Evolutionary conservation across 1,284 basidiomycete genomes (phyloP).

Genomic region (Trichosporon sp.): DNA sequence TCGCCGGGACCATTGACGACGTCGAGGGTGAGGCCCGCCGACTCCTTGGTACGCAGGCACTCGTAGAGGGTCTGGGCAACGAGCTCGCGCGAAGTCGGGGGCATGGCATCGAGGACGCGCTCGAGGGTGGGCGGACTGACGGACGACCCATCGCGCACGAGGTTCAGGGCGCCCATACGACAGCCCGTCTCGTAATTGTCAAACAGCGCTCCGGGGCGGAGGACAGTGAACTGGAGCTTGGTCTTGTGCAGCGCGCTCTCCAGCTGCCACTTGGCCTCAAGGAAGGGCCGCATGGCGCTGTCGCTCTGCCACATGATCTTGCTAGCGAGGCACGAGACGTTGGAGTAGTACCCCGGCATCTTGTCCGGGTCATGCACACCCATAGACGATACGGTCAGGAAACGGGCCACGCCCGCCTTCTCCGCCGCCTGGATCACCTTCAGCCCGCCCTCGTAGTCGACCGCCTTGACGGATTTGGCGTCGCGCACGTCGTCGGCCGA

Average conservation of each 20-base stretch:
- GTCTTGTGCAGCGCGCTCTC: background rate
- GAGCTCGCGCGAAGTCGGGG: slow-evolving; percentile 3
- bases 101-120: background rate
- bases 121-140: background rate
- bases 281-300: background rate
- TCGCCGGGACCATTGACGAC: background rate
- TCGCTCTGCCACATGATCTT: slow-evolving; percentile 1
- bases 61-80: slow-evolving; percentile 7
- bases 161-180: background rate
- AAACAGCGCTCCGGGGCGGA: slow-evolving; percentile 2
- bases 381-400: background rate
- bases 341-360: slow-evolving; percentile 15
- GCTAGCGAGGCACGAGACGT: slow-evolving; percentile 16
- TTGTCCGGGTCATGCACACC: slow-evolving; percentile 5
- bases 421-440: background rate
- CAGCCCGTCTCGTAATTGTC: slow-evolving; percentile 5
- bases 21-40: background rate
- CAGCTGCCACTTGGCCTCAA: slow-evolving; percentile 11
- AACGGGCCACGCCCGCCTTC: slow-evolving; percentile 6
- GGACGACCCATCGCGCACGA: background rate
- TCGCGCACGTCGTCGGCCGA: slow-evolving; percentile 11
- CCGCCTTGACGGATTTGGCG: background rate
- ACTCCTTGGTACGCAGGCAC: background rate
- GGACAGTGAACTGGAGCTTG: background rate
- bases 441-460: slow-evolving; percentile 7